Percentiles rank a stretch among this genome's conserved stretches.
Evolutionary conservation across 164 flowering plant genomes (phyloP).

Genomic region (Liriodendron chinense): DNA sequence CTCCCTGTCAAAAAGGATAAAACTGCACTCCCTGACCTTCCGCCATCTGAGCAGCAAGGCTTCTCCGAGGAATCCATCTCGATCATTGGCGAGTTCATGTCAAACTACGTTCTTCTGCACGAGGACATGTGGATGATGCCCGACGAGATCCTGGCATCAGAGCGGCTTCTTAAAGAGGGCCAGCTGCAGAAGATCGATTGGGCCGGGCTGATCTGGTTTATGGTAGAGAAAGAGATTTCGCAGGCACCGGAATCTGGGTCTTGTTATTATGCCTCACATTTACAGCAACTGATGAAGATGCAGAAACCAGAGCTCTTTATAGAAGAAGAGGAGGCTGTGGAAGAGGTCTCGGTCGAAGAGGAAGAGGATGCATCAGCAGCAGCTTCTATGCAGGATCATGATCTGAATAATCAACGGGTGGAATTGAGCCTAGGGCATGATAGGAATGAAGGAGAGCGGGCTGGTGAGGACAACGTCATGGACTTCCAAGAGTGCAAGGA

Average conservation of each 20-base stretch:
- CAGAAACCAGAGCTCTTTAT: constrained; percentile 48
- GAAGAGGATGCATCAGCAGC: constrained; percentile 20
- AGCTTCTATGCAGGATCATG: constrained; percentile 10
- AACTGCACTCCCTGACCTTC: constrained; percentile 13
- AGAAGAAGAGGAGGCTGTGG: constrained; percentile 18
- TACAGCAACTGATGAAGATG: constrained; percentile 66
- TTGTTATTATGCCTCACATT: constrained; percentile 71
- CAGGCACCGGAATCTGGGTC: constrained; percentile 23
- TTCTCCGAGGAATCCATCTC: constrained; percentile 34
- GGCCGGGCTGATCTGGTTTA: constrained; percentile 78
- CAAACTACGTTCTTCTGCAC: constrained; percentile 78
- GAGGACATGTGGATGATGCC: constrained; percentile 70
- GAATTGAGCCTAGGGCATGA: constrained; percentile 48
- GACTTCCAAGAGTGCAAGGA: constrained; percentile 41
- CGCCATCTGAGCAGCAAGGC: constrained; percentile 25
- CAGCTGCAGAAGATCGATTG: constrained; percentile 76
- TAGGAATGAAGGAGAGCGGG: constrained; percentile 24
- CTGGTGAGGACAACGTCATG: constrained; percentile 34
- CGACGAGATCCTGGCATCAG: constrained; percentile 47
- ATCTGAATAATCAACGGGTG: constrained; percentile 28
- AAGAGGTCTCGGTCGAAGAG: constrained; percentile 20
- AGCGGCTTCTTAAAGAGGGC: constrained; percentile 51
- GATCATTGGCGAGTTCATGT: constrained; percentile 57
- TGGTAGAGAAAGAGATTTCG: constrained; percentile 84
- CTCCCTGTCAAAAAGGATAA: constrained; percentile 60